Base-by-base conservation (phyloP, 116 monocot genomes). In the Zostera marina region DNA sequence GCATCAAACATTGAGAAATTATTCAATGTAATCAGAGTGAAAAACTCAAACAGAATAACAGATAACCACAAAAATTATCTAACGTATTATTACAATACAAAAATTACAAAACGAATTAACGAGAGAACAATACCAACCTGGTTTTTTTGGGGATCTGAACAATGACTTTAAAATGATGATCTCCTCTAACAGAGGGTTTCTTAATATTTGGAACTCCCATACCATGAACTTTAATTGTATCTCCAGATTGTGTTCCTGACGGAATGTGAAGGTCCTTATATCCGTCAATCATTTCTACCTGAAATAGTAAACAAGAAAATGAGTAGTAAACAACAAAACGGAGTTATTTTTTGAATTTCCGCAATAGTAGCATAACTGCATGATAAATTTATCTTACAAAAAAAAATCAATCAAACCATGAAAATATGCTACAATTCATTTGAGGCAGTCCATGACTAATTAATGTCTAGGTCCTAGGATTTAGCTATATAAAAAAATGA, bases 271-370 rank as follows among this genome's bases (percentile, higher is more conserved):
- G 82, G 60, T 89, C 83, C 58, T 44, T 83, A 40, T 69, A 73
- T 47, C 90, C 96, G 15, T 76, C 74, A 41, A 90, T 41, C 49
- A 85, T 98, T 63, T 98, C 90, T n/a, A 98, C 96, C 96, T 98
- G 71, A 45, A 45, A 22, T 44, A 7, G 14, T 6, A 60, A 21
- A 5, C n/a, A 45, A 44, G 22, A 22, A 11, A 19, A 44, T 32
- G 5, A 32, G 5, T 32, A 32, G 32, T 32, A 32, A 32, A 32
- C 5, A 32, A 3, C 4, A 32, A 2, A 32, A 32, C 5, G 32
- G 32, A 32, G 32, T 32, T 32, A 32, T 32, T 5, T 32, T 32
- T n/a, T n/a, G n/a, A n/a, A n/a, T n/a, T n/a, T n/a, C 12, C 22
- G 21, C 44, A 59, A 43, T 42, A 2, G 3, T n/a, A n/a, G n/a